Percentiles rank a stretch among this genome's conserved stretches.
These are phyloP conservation scores for Coemansia sp. DNA, from an alignment of 371 early-diverging fungal species.

Conservation along the genomic window DNA sequence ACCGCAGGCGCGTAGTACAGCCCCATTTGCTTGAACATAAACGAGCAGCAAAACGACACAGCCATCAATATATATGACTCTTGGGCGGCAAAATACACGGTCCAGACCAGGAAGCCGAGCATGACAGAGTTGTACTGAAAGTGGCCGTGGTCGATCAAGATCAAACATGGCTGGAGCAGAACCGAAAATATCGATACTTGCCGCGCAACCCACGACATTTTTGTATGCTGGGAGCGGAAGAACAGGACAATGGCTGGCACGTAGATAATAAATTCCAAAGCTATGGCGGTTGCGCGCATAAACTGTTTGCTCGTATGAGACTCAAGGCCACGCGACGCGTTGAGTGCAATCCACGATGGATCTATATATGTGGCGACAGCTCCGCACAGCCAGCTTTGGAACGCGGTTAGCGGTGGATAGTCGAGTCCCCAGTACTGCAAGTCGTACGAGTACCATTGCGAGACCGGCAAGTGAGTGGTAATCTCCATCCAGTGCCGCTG, in stretches of 20 bases:
- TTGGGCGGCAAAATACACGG: slow-evolving; percentile 66
- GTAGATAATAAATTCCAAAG: slow-evolving; percentile 75
- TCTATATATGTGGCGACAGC: slow-evolving; percentile 71
- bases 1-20: slow-evolving; percentile 89
- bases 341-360: slow-evolving; percentile 82
- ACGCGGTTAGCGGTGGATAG: slow-evolving; percentile 95
- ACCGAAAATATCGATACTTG: slow-evolving; percentile 58
- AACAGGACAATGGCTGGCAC: slow-evolving; percentile 67
- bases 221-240: slow-evolving; percentile 1
- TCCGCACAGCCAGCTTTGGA: slow-evolving; percentile 86
- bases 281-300: slow-evolving; percentile 84
- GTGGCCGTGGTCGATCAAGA: slow-evolving; percentile 93
- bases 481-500: slow-evolving; percentile 98
- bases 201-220: slow-evolving; percentile 33
- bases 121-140: slow-evolving; percentile 96
- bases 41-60: slow-evolving; percentile 73
- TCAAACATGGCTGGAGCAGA: slow-evolving; percentile 80
- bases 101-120: slow-evolving; percentile 83
- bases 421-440: slow-evolving; percentile 93
- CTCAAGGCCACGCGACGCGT: slow-evolving; percentile 83
- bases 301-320: slow-evolving; percentile 70
- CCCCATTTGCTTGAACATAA: slow-evolving; percentile 96
- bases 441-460: slow-evolving; percentile 86
- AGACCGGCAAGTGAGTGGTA: slow-evolving; percentile 72
- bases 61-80: slow-evolving; percentile 69